phyloP scores from a whole-genome alignment of 2,329 filamentous ascomycete genomes.

The Xylaria hypoxylon region DNA sequence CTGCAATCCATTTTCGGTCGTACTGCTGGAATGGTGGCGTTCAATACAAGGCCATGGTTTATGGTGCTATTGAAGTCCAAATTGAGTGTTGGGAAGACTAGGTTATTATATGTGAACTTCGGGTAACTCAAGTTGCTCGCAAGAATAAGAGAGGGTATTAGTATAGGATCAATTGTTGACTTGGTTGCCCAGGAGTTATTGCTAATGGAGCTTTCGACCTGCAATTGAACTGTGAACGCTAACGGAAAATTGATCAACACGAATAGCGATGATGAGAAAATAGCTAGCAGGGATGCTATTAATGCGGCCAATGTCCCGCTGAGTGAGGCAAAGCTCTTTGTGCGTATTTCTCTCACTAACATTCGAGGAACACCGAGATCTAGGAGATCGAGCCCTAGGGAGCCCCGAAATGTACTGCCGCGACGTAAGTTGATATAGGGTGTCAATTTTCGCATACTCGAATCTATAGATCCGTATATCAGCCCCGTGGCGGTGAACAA shows the following conservation, averaged over 20 bases:
- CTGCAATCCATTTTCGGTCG: conserved; percentile 43
- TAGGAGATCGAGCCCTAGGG: neutral
- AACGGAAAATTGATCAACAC: conserved; percentile 2
- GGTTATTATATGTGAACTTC: conserved; percentile 52
- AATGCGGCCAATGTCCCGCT: neutral
- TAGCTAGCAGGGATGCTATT: neutral
- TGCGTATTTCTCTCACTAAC: neutral
- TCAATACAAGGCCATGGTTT: neutral
- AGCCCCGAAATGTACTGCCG: neutral
- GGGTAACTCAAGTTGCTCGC: conserved; percentile 53
- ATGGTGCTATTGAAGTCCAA: neutral
- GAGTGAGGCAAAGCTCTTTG: neutral
- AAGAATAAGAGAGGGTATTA: conserved; percentile 51
- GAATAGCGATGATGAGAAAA: conserved; percentile 4
- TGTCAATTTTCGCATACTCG: conserved; percentile 2
- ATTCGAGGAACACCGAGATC: neutral
- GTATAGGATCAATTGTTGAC: neutral
- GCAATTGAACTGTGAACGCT: neutral
- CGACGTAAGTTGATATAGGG: conserved; percentile 11
- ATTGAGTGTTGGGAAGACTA: conserved; percentile 40
- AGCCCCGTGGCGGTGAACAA: neutral
- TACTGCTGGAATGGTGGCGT: conserved; percentile 19
- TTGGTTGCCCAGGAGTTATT: no score
- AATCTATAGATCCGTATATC: conserved; percentile 4
- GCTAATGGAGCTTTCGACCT: no score